Base-by-base conservation (phyloP, 345 rosid species). In the Clarkia xantiana region DNA sequence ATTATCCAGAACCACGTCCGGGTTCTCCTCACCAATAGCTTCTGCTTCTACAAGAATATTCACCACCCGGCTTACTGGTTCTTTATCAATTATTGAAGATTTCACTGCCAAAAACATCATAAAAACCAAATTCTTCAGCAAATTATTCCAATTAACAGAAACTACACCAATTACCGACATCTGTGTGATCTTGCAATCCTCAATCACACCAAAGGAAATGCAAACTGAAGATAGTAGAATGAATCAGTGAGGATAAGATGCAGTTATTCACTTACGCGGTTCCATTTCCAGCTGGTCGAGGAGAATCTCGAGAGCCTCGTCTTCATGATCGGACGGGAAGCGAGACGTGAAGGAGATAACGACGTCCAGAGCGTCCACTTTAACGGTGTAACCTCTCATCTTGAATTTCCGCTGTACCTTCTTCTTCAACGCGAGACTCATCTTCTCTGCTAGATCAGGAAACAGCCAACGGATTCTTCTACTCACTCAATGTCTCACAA, bases 221-320 rank as follows among this genome's bases (percentile, higher is more conserved):
- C 36, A 29, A 29, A 29, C 8, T 29, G 4, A 29, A 29, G 7
- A 29, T 29, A 29, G 8, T 29, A 5, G 6, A 29, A 29, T 5
- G 4, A 29, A 29, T 2, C 36, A 39, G 8, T 5, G 39, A 17
- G 39, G 9, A 11, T 42, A 42, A 57, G 42, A 10, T 11, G 22
- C 10, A 3, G 20, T 18, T 6, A 11, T 14, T 14, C 34, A 25
- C 0, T 51, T 67, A 73, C 86, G 56, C 10, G 77, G 59, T 57
- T 72, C 76, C 18, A 55, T 60, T n/a, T 73, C 79, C 62, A 86
- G 87, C 40, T 81, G 62, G 50, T 90, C 97, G 47, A 90, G 91
- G 51, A 86, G 89, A 57, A 81, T 77, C 60, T 79, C 85, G 40
- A 83, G 61, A 52, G 91, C 84, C 36, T 86, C 86, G 52, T 77